These are phyloP conservation scores for Paecilomyces sp. DNA, from an alignment of 2,329 filamentous ascomycete species.

Conservation along the genomic window DNA sequence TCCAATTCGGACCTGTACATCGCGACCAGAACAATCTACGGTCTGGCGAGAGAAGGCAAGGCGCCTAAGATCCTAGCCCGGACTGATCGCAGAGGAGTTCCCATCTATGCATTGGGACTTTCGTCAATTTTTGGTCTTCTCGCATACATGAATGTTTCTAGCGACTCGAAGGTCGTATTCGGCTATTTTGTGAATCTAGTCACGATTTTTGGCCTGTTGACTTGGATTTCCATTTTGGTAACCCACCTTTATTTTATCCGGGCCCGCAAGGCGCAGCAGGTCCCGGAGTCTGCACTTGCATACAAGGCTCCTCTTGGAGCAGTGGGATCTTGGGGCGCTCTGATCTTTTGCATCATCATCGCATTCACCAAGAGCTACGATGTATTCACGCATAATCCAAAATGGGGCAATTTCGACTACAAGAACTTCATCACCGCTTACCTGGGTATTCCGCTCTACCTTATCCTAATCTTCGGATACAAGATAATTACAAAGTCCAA, in stretches of 20 bases:
- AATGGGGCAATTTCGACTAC: conserved; percentile 55
- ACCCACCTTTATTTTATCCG: conserved; percentile 59
- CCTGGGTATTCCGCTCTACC: conserved; percentile 65
- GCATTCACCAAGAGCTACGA: conserved; percentile 73
- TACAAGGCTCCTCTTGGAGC: conserved; percentile 64
- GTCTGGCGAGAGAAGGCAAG: conserved; percentile 60
- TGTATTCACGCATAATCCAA: conserved; percentile 50
- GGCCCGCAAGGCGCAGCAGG: conserved; percentile 52
- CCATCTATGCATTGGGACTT: conserved; percentile 54
- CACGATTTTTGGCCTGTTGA: conserved; percentile 56
- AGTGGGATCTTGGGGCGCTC: conserved; percentile 57
- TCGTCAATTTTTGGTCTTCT: conserved; percentile 57
- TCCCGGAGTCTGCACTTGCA: conserved; percentile 48
- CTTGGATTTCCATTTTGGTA: conserved; percentile 60
- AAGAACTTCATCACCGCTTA: conserved; percentile 70
- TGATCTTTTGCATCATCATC: conserved; percentile 63
- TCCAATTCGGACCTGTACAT: conserved; percentile 70
- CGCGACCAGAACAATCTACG: conserved; percentile 65
- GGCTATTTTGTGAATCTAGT: conserved; percentile 57
- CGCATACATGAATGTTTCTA: conserved; percentile 57
- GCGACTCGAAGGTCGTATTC: conserved; percentile 50
- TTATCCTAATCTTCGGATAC: conserved; percentile 60
- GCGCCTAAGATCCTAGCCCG: conserved; percentile 63
- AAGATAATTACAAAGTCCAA: conserved; percentile 50
- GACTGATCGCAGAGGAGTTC: conserved; percentile 63